Base-by-base conservation (phyloP, 1,139 yeast species). In the Blastobotrys elegans region DNA sequence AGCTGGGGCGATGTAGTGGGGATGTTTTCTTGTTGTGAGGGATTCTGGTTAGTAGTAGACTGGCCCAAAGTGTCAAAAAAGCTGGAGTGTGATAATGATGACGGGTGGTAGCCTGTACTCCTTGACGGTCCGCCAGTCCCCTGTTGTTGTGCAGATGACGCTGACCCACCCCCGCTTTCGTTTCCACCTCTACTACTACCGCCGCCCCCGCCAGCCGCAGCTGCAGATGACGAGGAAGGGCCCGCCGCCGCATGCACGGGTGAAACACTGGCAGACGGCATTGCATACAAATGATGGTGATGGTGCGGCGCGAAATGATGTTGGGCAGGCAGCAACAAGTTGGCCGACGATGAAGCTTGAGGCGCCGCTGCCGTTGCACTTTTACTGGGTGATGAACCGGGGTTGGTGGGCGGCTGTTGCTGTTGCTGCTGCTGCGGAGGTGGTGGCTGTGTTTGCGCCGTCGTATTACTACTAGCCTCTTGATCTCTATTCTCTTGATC, bases 181-280 rank as follows among this genome's bases (percentile, higher is more conserved):
- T 14, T 13, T 7, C 32, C 16, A 13, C 32, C 35, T 10, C 21
- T 14, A 5, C 21, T 21, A 21, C 35, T 14, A 14, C 21, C 21
- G 32, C 21, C n/a, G 5, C 29, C 29, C 22, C 36, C 21, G 16
- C 21, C 16, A 6, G 21, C 36, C 8, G 36, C 14, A 5, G 16
- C 22, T 7, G 21, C 22, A 8, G 20, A 8, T 33, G 22, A 4
- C 22, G 36, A 14, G 17, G 36, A 17, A 1, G 46, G 38, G 1
- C 39, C 38, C 2, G 38, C 48, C n/a, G 48, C 48, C 35, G 48
- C 48, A 46, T 46, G 48, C 27, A 46, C 48, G 5, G 41, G 26
- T 35, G 48, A 46, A 18, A 46, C 48, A 40, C 41, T 27, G 20
- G 46, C 44, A 16, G 48, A 46, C 13, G 48, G 48, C 45, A 40